Percentiles rank a stretch among this genome's conserved stretches.
These are phyloP conservation scores for Hapsidospora chrysogenum DNA, from an alignment of 495 filamentous ascomycete species.

Conservation along the genomic window DNA sequence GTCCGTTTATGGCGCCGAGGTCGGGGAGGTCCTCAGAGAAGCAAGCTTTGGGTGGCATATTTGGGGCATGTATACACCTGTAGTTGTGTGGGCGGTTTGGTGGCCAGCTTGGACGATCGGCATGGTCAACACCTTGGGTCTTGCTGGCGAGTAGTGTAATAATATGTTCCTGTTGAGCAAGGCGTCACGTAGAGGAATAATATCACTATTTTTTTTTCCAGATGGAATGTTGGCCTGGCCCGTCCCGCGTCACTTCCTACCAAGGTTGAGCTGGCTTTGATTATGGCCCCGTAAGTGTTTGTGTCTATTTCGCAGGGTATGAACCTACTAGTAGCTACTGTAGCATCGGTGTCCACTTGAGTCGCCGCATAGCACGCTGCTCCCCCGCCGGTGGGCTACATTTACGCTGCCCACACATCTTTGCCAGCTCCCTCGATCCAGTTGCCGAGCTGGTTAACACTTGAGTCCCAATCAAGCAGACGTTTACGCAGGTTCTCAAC, in stretches of 20 bases:
- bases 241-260: no score
- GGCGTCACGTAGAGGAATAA: background rate
- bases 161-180: background rate
- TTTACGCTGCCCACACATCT: constrained; percentile 74
- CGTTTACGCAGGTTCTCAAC: constrained; percentile 84
- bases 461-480: constrained; percentile 85
- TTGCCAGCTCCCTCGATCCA: constrained; percentile 85
- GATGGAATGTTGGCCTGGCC: no score
- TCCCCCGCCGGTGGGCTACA: no score
- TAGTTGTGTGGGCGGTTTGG: constrained; percentile 95
- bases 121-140: background rate
- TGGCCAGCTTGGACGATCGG: constrained; percentile 77
- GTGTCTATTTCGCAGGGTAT: no score
- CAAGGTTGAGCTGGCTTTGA: no score
- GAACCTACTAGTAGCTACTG: no score
- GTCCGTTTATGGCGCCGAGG: constrained; percentile 27
- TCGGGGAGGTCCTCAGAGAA: constrained; percentile 46
- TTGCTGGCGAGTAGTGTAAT: background rate
- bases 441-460: constrained; percentile 84
- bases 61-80: constrained; percentile 75
- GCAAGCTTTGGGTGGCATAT: constrained; percentile 86
- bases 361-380: background rate
- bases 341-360: background rate
- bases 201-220: no score
- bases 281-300: no score